Base-by-base conservation (phyloP, 495 filamentous ascomycete genomes). In the Penicillium tannophilum region DNA sequence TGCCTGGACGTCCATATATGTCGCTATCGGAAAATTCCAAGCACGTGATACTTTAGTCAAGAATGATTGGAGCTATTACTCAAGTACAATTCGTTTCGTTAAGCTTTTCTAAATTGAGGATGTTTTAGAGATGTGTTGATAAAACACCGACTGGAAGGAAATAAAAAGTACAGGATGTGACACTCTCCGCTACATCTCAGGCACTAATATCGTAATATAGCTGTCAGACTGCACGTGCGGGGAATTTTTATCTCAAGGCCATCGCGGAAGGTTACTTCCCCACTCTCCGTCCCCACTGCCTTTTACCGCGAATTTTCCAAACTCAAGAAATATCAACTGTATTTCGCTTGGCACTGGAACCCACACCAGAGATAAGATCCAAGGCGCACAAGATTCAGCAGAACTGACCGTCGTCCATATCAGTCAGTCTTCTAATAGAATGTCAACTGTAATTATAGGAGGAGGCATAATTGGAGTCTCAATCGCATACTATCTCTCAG, bases 391-490 rank as follows among this genome's bases (percentile, higher is more conserved):
- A 41, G 3, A n/a, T 4, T 41, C n/a, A 2, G 39, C 14, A 5
- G 7, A 41, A 17, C 4, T 3, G 14, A 17, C 17, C 14, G 17
- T 16, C 20, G 20, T 23, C 20, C 20, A 23, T 23, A 23, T 23
- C n/a, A 16, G n/a, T 41, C 39, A 17, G 39, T n/a, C 14, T 41
- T 41, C 2, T 6, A 41, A 41, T 6, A 47, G 1, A 31, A 79
- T 79, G 77, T 56, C 75, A 26, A 92, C 86, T 19, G 82, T 92
- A 31, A 92, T 93, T 56, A 70, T 94, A 47, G 90, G 90, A 49
- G 82, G 84, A 50, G 90, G 90, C 52, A 92, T 94, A 70, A 90
- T 94, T 41, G 89, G 89, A 58, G 70, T 84, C 47, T 88, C 88
- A n/a, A 90, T 87, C 24, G 90, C 90, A 11, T 92, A 88, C 71